Conservation (phyloP, 108 stramenopile genomes). For the Stephanodiscus minutulus region DNA sequence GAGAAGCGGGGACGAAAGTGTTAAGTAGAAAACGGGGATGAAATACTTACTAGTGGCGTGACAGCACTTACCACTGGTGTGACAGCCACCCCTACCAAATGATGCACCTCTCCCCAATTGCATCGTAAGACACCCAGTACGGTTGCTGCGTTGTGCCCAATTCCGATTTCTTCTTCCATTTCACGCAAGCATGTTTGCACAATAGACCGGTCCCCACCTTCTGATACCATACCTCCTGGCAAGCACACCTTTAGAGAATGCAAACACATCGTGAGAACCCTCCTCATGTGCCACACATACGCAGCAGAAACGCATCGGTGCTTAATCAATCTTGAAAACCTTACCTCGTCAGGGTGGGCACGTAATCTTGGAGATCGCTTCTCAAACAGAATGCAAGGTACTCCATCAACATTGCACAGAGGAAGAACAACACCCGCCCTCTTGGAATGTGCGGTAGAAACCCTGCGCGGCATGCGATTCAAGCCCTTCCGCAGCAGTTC, state of each 20-base stretch:
- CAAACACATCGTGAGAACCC: not conserved
- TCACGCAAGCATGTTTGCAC: conserved; percentile 90
- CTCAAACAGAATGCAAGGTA: conserved; percentile 91
- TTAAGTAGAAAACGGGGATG: no score
- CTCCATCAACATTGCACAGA: conserved; percentile 89
- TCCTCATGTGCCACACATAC: no score
- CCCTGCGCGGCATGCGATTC: conserved; percentile 90
- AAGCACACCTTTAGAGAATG: conserved; percentile 48
- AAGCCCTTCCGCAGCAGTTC: conserved; percentile 87
- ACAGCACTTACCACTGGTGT: conserved; percentile 96
- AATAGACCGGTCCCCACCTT: conserved; percentile 82
- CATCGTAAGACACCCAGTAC: conserved; percentile 89
- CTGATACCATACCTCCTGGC: conserved; percentile 93
- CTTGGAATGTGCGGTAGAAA: conserved; percentile 78
- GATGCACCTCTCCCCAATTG: conserved; percentile 89
- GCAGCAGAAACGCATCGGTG: not conserved
- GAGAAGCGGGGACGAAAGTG: no score
- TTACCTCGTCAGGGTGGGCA: conserved; percentile 87
- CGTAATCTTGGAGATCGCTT: conserved; percentile 73
- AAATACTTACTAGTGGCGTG: no score
- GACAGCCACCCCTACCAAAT: conserved; percentile 90
- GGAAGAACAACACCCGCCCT: conserved; percentile 91
- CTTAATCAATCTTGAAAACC: conserved; percentile 25
- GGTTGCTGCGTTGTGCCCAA: conserved; percentile 46
- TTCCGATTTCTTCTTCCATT: conserved; percentile 96